Evolutionary conservation across 768 basidiomycete genomes (phyloP).

Genomic region (Lentinula sp.): DNA sequence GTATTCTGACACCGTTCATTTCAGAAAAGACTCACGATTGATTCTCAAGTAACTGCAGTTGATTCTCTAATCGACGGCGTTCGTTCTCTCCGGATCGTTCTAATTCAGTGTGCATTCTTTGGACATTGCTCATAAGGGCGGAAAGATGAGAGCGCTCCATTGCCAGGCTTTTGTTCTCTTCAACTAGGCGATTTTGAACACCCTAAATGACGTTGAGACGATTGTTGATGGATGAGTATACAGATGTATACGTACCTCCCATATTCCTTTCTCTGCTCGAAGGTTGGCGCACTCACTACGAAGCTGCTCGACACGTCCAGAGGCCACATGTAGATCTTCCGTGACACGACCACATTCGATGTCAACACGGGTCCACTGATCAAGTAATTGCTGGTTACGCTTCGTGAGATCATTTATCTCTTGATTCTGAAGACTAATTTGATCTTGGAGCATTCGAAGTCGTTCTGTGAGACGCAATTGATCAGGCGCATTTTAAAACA

Average conservation of each 20-base stretch:
- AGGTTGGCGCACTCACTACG: conserved; percentile 85
- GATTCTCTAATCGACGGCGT: conserved; percentile 71
- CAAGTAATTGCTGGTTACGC: conserved; percentile 67
- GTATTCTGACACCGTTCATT: neutral
- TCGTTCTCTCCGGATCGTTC: conserved; percentile 83
- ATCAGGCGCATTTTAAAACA: neutral
- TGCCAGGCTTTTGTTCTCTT: conserved; percentile 77
- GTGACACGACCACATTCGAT: conserved; percentile 65
- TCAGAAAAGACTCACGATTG: conserved; percentile 54
- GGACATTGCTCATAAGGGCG: conserved; percentile 84
- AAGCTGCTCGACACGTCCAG: conserved; percentile 63
- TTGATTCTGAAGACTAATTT: conserved; percentile 50
- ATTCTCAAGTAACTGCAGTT: conserved; percentile 69
- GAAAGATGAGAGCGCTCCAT: conserved; percentile 81
- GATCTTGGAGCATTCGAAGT: conserved; percentile 65
- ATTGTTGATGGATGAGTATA: neutral
- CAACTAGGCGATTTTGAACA: conserved; percentile 72
- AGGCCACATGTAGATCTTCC: conserved; percentile 58
- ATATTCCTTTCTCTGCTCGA: conserved; percentile 89
- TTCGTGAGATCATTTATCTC: conserved; percentile 63
- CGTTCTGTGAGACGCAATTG: conserved; percentile 42
- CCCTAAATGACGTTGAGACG: conserved; percentile 37
- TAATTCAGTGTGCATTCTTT: conserved; percentile 85
- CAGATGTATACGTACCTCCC: conserved; percentile 58
- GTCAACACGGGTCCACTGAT: conserved; percentile 69